Base-by-base conservation (phyloP, 495 filamentous ascomycete genomes). In the Talaromyces borbonicus region DNA sequence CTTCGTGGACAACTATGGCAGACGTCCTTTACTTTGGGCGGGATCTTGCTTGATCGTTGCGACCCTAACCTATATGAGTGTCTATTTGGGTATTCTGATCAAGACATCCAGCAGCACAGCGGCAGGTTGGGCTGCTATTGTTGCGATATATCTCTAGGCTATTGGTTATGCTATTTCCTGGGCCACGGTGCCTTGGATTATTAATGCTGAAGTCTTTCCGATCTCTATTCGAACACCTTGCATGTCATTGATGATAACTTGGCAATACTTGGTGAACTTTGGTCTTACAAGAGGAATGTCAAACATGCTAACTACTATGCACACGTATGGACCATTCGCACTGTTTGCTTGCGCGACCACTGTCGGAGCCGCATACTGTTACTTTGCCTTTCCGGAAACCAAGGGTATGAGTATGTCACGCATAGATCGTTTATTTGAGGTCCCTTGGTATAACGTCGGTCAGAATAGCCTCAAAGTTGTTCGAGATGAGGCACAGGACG, bases 221-320 rank as follows among this genome's bases (percentile, higher is more conserved):
- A 59, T 51, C 8, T 37, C 39, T 2, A 43, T 53, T 14, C 52
- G 54, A 11, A 54, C 51, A 1, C 51, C 52, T 3, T 43, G 52
- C 0, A 50, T 59, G 9, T 48, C 48, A 2, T 32, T 59, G 14
- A 48, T 54, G 6, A 56, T 56, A 29, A 49, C 48, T 2, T 59
- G 54, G 31, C 54, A 59, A 38, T 55, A 59, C 20, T 38, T 56
- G 19, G 37, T 59, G 5, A 52, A 55, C 31, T 56, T 59, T 27
- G 57, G 52, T 12, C 54, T 59, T 25, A 52, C 54, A 0, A 41
- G 52, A 1, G 54, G 50, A 3, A 55, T 59, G 12, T 50, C 52
- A 0, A 55, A 55, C 29, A 55, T 55, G 54, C 53, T 47, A 0
- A 29, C 43, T 1, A 32, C 6, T 15, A 59, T 56, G 52, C 49